Evolutionary conservation across 2,329 filamentous ascomycete species (phyloP), one percentile per base, ranked within the genome.

Genomic region (Sclerotinia nivalis): DNA sequence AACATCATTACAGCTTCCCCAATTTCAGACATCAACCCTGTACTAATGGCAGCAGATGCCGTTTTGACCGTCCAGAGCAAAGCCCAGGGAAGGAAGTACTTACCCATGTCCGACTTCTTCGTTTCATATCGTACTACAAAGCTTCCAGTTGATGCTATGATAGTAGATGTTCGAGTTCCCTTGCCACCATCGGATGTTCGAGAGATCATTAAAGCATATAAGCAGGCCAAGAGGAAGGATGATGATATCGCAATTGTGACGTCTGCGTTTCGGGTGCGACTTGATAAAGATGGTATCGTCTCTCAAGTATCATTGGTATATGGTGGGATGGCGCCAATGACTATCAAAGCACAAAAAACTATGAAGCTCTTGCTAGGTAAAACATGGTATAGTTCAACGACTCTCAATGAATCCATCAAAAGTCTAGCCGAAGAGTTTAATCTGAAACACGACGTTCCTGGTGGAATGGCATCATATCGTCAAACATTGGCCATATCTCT

Each of bases 191-290:
- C 62, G 2, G 85, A 88, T 62, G 90, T 89, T 75, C 89, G 90
- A 5, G 95, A 97, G 78, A 92, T 90, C 77, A 91, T 96, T 78
- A 88, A 92, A 61, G 90, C 94, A 1, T 98, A 97, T 81, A 98
- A 98, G 81, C 95, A 97, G 79, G 89, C 95, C 0, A 98, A 98
- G 83, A 84, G 95, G 74, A 97, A 97, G 78, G 95, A 98, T 75
- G 95, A 98, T 76, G 95, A 98, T 78, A 98, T 98, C 77, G 95
- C 95, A 4, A 98, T 98, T 75, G 95, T 97, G 31, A 98, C 96
- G 45, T 88, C 91, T 40, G 93, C 93, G 0, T 81, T 97, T 68
- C 87, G 92, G 50, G 86, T 97, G 7, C 87, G 86, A 10, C 80
- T 98, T 4, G 86, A 90, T 45, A 85, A 91, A 1, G 84, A 85